phyloP scores from a whole-genome alignment of 2,329 filamentous ascomycete species.

The Cyclaneusma minus region DNA sequence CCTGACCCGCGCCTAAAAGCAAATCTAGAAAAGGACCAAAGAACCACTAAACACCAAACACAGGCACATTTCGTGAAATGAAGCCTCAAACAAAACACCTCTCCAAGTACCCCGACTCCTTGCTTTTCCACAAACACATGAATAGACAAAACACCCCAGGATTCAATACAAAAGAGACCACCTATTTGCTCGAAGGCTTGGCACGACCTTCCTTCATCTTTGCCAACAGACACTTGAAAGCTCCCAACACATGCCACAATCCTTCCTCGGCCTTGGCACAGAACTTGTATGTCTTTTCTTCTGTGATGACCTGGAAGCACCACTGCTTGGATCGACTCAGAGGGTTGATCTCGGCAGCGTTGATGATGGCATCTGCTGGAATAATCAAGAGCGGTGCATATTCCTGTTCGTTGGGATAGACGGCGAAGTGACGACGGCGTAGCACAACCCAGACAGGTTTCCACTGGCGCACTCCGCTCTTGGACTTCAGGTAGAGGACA shows the following conservation, averaged over 20 bases:
- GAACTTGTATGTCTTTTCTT: constrained; percentile 72
- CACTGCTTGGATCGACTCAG: constrained; percentile 69
- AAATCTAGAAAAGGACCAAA: no score
- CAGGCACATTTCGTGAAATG: no score
- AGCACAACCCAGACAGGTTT: constrained; percentile 90
- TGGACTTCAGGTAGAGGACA: constrained; percentile 70
- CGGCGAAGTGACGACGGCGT: constrained; percentile 65
- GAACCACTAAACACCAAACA: no score
- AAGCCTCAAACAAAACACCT: no score
- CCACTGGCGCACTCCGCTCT: constrained; percentile 76
- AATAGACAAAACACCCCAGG: no score
- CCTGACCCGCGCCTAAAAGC: no score
- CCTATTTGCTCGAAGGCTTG: no score
- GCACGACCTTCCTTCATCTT: constrained; percentile 42
- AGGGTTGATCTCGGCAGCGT: constrained; percentile 84
- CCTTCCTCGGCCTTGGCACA: constrained; percentile 68
- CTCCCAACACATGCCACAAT: constrained; percentile 71
- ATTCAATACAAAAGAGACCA: no score
- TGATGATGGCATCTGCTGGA: constrained; percentile 63
- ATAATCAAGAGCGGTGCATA: constrained; percentile 78
- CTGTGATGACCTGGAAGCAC: constrained; percentile 86
- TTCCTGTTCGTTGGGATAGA: constrained; percentile 89
- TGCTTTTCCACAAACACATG: no score
- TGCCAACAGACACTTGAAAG: constrained; percentile 72
- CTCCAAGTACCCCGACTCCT: no score